These are phyloP conservation scores for Colletotrichum orchidophilum DNA, from an alignment of 2,329 filamentous ascomycete species.

Conservation along the genomic window DNA sequence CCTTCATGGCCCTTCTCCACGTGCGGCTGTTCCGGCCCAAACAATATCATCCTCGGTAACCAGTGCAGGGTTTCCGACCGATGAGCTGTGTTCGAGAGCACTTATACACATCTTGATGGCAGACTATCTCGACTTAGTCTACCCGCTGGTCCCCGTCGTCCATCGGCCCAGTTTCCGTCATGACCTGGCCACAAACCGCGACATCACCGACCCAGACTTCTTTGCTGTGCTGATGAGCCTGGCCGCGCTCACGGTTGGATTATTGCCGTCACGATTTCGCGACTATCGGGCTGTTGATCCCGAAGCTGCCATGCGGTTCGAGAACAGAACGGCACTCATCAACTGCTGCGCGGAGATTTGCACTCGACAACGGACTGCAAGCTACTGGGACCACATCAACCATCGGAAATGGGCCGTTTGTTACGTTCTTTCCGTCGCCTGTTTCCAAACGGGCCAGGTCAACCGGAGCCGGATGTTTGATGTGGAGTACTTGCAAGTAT, in stretches of 20 bases:
- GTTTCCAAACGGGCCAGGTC: conserved; percentile 46
- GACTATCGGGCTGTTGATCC: conserved; percentile 37
- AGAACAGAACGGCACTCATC: conserved; percentile 39
- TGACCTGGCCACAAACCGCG: conserved; percentile 35
- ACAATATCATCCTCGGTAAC: background rate
- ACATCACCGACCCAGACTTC: conserved; percentile 39
- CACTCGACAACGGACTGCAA: conserved; percentile 34
- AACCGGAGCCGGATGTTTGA: conserved; percentile 48
- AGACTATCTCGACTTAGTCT: conserved; percentile 40
- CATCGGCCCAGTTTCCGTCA: conserved; percentile 39
- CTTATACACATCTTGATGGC: conserved; percentile 37
- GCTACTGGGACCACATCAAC: conserved; percentile 42
- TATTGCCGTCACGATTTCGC: conserved; percentile 40
- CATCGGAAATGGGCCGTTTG: conserved; percentile 47
- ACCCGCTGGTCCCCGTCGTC: conserved; percentile 39
- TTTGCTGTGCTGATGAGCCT: conserved; percentile 39
- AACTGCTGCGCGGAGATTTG: conserved; percentile 39
- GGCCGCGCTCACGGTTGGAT: conserved; percentile 37
- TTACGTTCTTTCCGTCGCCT: conserved; percentile 44
- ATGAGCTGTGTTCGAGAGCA: conserved; percentile 39
- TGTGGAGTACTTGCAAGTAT: conserved; percentile 46
- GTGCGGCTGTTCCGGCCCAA: background rate
- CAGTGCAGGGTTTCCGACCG: conserved; percentile 34
- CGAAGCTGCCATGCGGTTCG: conserved; percentile 36
- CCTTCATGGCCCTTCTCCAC: conserved; percentile 4